phyloP scores from a whole-genome alignment of 139 green algal genomes.

The Closterium sp. region DNA sequence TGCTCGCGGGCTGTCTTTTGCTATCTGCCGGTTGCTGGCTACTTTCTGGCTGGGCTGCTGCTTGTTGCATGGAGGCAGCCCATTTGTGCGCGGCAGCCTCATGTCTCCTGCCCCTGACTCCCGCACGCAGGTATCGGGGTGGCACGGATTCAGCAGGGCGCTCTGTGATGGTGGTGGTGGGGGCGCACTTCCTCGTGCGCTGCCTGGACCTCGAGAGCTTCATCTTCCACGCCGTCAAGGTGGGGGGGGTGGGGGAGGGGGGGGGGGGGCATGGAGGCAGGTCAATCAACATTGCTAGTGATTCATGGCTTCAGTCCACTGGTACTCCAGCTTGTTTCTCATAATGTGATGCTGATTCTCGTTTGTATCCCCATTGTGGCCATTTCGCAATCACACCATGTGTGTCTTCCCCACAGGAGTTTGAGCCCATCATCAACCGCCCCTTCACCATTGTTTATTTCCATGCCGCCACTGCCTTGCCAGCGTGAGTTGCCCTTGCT shows the following conservation, averaged over 20 bases:
- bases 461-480: constrained; percentile 30
- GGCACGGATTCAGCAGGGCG: constrained; percentile 38
- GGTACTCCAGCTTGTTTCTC: not conserved
- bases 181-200: constrained; percentile 43
- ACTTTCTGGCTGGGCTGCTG: not conserved
- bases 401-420: constrained; percentile 29
- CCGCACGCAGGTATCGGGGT: constrained; percentile 27
- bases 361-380: not conserved
- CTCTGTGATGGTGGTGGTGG: constrained; percentile 46
- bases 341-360: not conserved
- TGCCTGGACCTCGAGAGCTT: constrained; percentile 41
- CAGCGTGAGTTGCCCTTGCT: constrained; percentile 19
- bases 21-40: no score
- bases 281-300: constrained; percentile 3
- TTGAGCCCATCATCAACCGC: constrained; percentile 32
- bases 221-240: constrained; percentile 44
- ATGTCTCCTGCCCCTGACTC: not conserved
- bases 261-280: not conserved
- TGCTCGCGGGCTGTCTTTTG: no score
- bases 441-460: constrained; percentile 49
- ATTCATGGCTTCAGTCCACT: not conserved
- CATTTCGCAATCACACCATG: not conserved
- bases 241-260: not conserved
- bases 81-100: no score
- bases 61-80: no score